Evolutionary conservation across 2,329 filamentous ascomycete species (phyloP).

Genomic region (Talaromyces albobiverticillius): DNA sequence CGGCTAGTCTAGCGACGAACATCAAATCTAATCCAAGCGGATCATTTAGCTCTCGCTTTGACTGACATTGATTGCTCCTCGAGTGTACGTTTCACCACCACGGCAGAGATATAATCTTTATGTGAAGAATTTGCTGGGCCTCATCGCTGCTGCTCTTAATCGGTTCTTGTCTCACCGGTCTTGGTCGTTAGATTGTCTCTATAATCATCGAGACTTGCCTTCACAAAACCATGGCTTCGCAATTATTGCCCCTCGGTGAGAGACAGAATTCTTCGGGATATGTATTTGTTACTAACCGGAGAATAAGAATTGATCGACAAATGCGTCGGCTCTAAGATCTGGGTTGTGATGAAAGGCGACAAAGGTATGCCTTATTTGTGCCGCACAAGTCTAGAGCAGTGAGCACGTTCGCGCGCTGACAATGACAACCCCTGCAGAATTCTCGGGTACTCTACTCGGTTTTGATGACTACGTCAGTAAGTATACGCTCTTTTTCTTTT

Average conservation of each 20-base stretch:
- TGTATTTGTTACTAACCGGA: constrained; percentile 20
- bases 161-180: not conserved
- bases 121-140: not conserved
- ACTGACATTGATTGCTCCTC: not conserved
- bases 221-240: constrained; percentile 60
- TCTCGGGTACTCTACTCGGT: constrained; percentile 87
- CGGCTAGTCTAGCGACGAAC: constrained; percentile 3
- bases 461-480: constrained; percentile 99
- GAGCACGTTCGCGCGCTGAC: not conserved
- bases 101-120: not conserved
- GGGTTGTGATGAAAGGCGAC: constrained; percentile 99
- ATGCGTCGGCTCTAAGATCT: constrained; percentile 95
- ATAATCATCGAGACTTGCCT: constrained; percentile 5
- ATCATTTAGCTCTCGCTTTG: not conserved
- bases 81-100: not conserved
- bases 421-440: constrained; percentile 64
- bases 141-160: not conserved
- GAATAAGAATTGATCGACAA: constrained; percentile 91
- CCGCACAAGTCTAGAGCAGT: no score
- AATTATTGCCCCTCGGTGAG: constrained; percentile 69
- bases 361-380: constrained; percentile 78
- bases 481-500: constrained; percentile 44
- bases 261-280: not conserved
- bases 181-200: not conserved
- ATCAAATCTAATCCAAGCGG: constrained; percentile 7